Base-by-base conservation (phyloP, 2,329 filamentous ascomycete species). In the Penicillium sp. region DNA sequence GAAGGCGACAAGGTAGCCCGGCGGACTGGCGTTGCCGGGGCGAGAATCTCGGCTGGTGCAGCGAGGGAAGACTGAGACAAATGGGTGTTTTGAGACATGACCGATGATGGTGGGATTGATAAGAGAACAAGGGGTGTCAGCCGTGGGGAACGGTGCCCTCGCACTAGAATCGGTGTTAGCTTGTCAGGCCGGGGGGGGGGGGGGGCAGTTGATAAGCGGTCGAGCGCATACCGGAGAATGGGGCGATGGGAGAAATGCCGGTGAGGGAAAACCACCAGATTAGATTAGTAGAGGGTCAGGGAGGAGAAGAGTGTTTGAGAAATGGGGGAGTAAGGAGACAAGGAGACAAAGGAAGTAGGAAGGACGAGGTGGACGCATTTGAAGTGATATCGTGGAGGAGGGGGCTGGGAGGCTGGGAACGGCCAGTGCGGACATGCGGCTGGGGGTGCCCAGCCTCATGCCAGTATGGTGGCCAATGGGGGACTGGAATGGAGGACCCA, bases 31-130 rank as follows among this genome's bases (percentile, higher is more conserved):
- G 62, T 67, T 39, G 57, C 57, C 10, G 66, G 67, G 26, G 57
- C 57, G 19, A 55, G 45, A 9, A 69, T 64, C 45, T 69, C 66
- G n/a, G 56, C 58, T 4, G 67, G 59, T 35, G 65, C 61, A 35
- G 57, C 64, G 47, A 69, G 54, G 34, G 60, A 64, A 42, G 51
- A 53, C 51, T 62, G 60, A 43, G 63, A 63, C 8, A 45, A 43
- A 33, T 60, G 57, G 28, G 47, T 31, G 21, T 51, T 51, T 51
- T 63, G 60, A 45, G 58, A 61, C 63, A 68, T 68, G 53, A 37
- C 49, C 39, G 33, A 44, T 38, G 37, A 38, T 41, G 31, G 35
- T 26, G 29, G 26, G 15, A 35, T 33, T 5, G 36, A 39, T 32
- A 37, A 30, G 33, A 33, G 30, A 40, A 38, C 29, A 36, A 47